A percentile compares a stretch with the other conserved stretches of the same genome.
Conservation (phyloP, 108 stramenopile species). For the Pelagomonas calceolata region DNA sequence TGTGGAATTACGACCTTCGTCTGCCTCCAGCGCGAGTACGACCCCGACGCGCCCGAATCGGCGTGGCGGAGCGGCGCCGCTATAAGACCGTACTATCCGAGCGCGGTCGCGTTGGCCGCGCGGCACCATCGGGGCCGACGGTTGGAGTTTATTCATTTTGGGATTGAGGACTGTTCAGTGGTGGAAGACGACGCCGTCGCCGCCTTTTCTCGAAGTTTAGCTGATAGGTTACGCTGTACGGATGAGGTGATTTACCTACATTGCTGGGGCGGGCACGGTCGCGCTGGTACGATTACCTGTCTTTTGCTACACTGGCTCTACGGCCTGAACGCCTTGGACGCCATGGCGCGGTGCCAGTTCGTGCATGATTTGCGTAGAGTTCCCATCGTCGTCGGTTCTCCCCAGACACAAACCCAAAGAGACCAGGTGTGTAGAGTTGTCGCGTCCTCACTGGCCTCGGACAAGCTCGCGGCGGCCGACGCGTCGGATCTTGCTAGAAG, state of each 20-base stretch:
- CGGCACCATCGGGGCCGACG: not conserved
- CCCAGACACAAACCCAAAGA: constrained; percentile 44
- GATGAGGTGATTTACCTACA: constrained; percentile 48
- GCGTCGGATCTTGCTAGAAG: not conserved
- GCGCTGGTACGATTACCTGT: constrained; percentile 47
- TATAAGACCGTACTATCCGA: constrained; percentile 11
- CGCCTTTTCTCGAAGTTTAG: constrained; percentile 25
- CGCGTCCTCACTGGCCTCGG: not conserved
- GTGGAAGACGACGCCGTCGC: constrained; percentile 33
- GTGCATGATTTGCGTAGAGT: constrained; percentile 45
- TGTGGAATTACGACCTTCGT: constrained; percentile 45
- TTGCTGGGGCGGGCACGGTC: constrained; percentile 56
- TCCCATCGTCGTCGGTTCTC: constrained; percentile 42
- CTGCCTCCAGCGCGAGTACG: constrained; percentile 49
- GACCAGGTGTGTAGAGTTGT: constrained; percentile 37
- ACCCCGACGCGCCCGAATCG: not conserved
- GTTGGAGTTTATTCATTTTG: constrained; percentile 39
- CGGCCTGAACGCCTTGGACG: constrained; percentile 19
- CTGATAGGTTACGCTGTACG: constrained; percentile 12
- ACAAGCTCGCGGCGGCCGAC: not conserved
- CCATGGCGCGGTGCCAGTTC: constrained; percentile 41
- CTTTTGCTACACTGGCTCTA: constrained; percentile 54
- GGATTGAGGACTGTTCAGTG: constrained; percentile 48
- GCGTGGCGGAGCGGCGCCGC: not conserved
- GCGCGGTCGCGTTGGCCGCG: constrained; percentile 2